A percentile compares a stretch with the other conserved stretches of the same genome.
Conservation (phyloP, 805 yeast genomes). For the Vanderwaltozyma tropicalis region DNA sequence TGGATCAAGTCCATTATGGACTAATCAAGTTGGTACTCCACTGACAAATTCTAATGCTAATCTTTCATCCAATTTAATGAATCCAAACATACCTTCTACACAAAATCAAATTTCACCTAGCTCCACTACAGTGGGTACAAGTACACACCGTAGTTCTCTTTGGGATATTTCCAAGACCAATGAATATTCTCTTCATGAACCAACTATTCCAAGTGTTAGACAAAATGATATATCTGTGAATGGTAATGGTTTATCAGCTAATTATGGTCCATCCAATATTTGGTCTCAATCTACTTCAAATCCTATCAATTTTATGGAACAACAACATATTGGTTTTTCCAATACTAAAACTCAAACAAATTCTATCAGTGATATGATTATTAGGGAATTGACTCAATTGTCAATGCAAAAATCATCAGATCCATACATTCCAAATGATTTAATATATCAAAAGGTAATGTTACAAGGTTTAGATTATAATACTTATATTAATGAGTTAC, state of each 20-base stretch:
- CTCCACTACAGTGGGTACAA: background rate
- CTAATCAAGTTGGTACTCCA: slow-evolving; percentile 4
- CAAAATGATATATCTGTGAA: background rate
- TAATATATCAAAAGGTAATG: slow-evolving; percentile 15
- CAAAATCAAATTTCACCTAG: background rate
- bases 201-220: background rate
- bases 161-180: slow-evolving; percentile 14
- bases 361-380: background rate
- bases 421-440: slow-evolving; percentile 16
- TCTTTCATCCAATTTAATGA: background rate
- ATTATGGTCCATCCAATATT: background rate
- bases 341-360: background rate
- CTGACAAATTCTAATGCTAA: background rate
- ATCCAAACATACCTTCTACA: background rate
- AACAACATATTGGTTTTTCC: background rate
- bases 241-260: background rate
- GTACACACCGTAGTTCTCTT: slow-evolving; percentile 15
- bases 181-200: background rate
- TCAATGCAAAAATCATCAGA: slow-evolving; percentile 7
- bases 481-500: slow-evolving; percentile 13
- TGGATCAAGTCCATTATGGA: slow-evolving; percentile 12
- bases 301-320: slow-evolving; percentile 10
- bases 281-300: background rate
- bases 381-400: background rate
- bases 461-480: slow-evolving; percentile 11